Conservation (phyloP, 495 filamentous ascomycete species). For the Endocarpon pusillum region DNA sequence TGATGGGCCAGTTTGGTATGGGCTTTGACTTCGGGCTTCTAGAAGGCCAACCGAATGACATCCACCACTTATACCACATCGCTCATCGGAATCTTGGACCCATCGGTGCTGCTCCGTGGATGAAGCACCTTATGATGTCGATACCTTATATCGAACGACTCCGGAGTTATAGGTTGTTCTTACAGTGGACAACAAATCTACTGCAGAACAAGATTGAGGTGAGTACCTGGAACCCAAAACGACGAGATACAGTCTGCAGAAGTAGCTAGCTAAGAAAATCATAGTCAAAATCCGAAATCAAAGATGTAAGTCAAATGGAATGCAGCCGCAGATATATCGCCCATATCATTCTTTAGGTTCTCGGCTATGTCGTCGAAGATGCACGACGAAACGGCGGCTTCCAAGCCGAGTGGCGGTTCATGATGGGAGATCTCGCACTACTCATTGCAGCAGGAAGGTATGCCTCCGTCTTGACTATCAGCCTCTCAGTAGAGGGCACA, state of each 20-base stretch:
- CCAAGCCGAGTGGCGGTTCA: background rate
- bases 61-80: conserved; percentile 5
- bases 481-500: background rate
- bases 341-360: background rate
- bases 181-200: background rate
- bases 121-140: conserved; percentile 2
- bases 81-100: conserved; percentile 2
- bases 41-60: conserved; percentile 5
- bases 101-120: conserved; percentile 1
- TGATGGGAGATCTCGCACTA: conserved; percentile 2
- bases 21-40: conserved; percentile 11
- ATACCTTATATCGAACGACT: conserved; percentile 2
- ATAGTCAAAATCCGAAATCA: background rate
- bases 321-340: background rate
- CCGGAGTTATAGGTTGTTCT: background rate
- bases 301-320: conserved; percentile 4
- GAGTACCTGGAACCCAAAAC: background rate
- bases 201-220: conserved; percentile 3
- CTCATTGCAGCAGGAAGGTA: conserved; percentile 3
- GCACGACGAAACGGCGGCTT: conserved; percentile 2
- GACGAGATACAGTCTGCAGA: background rate
- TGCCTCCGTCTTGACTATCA: background rate
- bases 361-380: background rate
- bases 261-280: conserved; percentile 6
- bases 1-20: conserved; percentile 23